Conservation (phyloP, 2,329 filamentous ascomycete genomes). For the Sarocladium kiliense region DNA sequence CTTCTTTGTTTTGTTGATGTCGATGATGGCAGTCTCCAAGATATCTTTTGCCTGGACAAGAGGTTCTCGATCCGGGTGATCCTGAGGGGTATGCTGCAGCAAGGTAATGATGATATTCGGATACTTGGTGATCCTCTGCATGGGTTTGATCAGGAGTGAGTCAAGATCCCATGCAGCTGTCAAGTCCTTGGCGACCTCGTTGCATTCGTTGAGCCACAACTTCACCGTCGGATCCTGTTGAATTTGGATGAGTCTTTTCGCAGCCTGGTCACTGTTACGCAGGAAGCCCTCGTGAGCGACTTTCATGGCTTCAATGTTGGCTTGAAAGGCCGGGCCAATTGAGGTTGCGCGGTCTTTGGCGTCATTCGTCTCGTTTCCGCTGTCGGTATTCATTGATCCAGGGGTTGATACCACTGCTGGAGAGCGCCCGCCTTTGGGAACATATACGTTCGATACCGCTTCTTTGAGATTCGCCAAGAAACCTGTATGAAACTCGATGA, state of each 20-base stretch:
- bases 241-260: constrained; percentile 56
- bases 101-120: constrained; percentile 79
- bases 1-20: constrained; percentile 95
- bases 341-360: constrained; percentile 46
- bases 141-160: constrained; percentile 93
- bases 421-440: constrained; percentile 49
- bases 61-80: constrained; percentile 74
- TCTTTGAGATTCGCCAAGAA: constrained; percentile 79
- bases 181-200: constrained; percentile 84
- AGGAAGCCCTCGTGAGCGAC: constrained; percentile 56
- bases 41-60: constrained; percentile 50
- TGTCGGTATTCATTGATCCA: background rate
- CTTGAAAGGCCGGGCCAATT: constrained; percentile 49
- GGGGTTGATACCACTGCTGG: constrained; percentile 18
- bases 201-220: constrained; percentile 92
- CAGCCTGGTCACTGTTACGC: constrained; percentile 58
- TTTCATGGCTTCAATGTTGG: constrained; percentile 57
- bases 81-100: constrained; percentile 69
- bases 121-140: constrained; percentile 92
- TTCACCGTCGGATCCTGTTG: constrained; percentile 59
- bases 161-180: constrained; percentile 94
- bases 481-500: constrained; percentile 77
- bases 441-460: constrained; percentile 73
- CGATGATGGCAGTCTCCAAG: constrained; percentile 64
- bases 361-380: constrained; percentile 40